Conservation (phyloP, 1,139 yeast genomes). For the Suhomyces atakaporum region DNA sequence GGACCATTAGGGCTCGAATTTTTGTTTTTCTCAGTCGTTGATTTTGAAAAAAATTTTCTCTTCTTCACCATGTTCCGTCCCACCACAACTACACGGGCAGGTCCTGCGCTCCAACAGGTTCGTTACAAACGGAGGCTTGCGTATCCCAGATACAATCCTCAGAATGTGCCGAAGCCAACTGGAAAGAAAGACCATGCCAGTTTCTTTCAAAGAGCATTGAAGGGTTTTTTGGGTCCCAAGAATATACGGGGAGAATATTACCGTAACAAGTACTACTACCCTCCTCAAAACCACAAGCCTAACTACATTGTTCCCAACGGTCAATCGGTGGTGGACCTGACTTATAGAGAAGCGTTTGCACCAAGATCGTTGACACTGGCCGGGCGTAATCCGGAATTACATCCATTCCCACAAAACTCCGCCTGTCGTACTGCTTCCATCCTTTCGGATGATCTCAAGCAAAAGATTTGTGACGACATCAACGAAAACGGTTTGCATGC, state of each 20-base stretch:
- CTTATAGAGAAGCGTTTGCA: slow-evolving; percentile 15
- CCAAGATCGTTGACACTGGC: slow-evolving; percentile 13
- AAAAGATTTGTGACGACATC: slow-evolving; percentile 59
- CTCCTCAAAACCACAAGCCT: slow-evolving; percentile 72
- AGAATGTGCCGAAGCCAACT: slow-evolving; percentile 23
- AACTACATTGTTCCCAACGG: slow-evolving; percentile 72
- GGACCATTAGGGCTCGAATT: too few species aligned
- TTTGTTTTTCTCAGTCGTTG: too few species aligned
- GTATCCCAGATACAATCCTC: slow-evolving; percentile 24
- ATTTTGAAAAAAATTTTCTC: slow-evolving; percentile 12
- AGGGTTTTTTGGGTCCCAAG: slow-evolving; percentile 75
- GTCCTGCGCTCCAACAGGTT: slow-evolving; percentile 13
- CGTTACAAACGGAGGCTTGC: slow-evolving; percentile 22
- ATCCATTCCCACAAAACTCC: slow-evolving; percentile 80
- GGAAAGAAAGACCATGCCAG: slow-evolving; percentile 29
- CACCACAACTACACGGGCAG: slow-evolving; percentile 11
- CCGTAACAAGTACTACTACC: slow-evolving; percentile 71
- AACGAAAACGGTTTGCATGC: slow-evolving; percentile 53
- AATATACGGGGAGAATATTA: slow-evolving; percentile 82
- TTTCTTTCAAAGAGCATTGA: slow-evolving; percentile 39
- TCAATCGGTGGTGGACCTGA: slow-evolving; percentile 34
- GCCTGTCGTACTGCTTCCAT: slow-evolving; percentile 67
- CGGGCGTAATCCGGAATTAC: slow-evolving; percentile 40
- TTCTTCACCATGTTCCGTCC: slow-evolving; percentile 12
- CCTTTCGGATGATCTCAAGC: slow-evolving; percentile 59